Conservation (phyloP, 768 basidiomycete genomes). For the Gloeopeniophorella convolvens region DNA sequence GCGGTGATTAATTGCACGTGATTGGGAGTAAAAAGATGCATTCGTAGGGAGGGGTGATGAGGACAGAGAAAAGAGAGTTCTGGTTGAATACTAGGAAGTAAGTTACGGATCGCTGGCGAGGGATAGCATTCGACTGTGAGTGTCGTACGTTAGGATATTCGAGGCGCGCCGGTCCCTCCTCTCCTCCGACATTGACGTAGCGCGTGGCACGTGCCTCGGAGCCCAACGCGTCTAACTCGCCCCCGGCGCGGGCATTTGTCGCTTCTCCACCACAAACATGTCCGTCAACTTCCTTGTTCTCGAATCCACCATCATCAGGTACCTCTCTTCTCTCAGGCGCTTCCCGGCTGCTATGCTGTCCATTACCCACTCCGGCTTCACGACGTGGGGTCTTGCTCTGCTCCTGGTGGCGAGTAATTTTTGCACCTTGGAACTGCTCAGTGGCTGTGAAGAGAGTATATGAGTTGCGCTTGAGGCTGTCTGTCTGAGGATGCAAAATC, state of each 20-base stretch:
- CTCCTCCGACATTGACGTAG: no score
- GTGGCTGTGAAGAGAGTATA: constrained; percentile 64
- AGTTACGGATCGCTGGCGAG: constrained; percentile 12
- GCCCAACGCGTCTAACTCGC: no score
- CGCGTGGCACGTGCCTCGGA: constrained; percentile 5
- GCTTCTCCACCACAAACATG: constrained; percentile 32
- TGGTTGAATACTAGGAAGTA: constrained; percentile 8
- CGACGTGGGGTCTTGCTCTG: constrained; percentile 48
- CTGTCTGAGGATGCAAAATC: constrained; percentile 35
- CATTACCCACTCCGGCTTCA: constrained; percentile 69
- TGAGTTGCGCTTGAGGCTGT: constrained; percentile 65
- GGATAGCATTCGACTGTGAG: no score
- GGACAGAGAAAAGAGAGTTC: constrained; percentile 3
- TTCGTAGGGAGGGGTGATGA: constrained; percentile 24
- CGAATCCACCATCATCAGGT: constrained; percentile 40
- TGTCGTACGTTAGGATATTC: no score
- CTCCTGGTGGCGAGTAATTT: constrained; percentile 48
- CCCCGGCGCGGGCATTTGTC: constrained; percentile 5
- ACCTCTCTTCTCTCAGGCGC: constrained; percentile 53
- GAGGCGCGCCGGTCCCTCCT: background rate
- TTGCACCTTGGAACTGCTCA: constrained; percentile 69
- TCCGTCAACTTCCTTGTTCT: constrained; percentile 34
- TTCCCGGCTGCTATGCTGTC: constrained; percentile 61
- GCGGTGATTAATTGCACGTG: constrained; percentile 79
- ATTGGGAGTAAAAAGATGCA: constrained; percentile 74